Base-by-base conservation (phyloP, 2,329 filamentous ascomycete species). In the Aspergillus sp. region DNA sequence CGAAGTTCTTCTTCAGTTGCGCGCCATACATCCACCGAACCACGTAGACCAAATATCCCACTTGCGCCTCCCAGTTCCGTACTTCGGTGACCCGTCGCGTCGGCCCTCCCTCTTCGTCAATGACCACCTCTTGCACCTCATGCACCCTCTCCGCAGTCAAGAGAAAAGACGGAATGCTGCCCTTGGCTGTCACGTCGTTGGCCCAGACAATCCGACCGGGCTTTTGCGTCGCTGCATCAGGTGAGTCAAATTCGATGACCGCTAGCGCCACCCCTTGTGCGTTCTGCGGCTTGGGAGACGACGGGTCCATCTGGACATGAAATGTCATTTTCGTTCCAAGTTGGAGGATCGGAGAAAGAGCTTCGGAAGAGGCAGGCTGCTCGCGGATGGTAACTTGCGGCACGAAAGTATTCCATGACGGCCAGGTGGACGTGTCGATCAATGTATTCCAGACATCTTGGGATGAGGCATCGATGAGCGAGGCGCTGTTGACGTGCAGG, bases 371-470 rank as follows among this genome's bases (percentile, higher is more conserved):
- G 22, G 39, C 49, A 24, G 60, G 20, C 20, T 81, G 79, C 42
- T 74, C 71, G 49, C 73, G 77, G 63, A 83, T 77, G n/a, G 74
- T 75, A 4, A 81, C 78, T 24, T 72, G 70, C 2, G 79, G 75
- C 6, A 79, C 71, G 65, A 81, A 82, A 6, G 71, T 71, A 63
- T 82, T 82, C 81, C 81, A 83, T 51, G 74, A 65, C 22, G 75
- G 72, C 76, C 77, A 82, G 54, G 75, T 78, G 22, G 78, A 75
- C 29, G 78, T 78, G 66, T 82, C 73, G 52, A 77, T 72, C 4
- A 82, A 67, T 9, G 74, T 72, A 24, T 77, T 69, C 73, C 79
- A 81, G 60, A 81, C 76, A n/a, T 72, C 66, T 22, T 73, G 63
- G 3, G 78, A 71, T 9, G 78, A 73, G 1, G 79, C 79, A 49